These are phyloP conservation scores for Novymonas esmeraldas DNA, from an alignment of 208 protist species.

Conservation along the genomic window DNA sequence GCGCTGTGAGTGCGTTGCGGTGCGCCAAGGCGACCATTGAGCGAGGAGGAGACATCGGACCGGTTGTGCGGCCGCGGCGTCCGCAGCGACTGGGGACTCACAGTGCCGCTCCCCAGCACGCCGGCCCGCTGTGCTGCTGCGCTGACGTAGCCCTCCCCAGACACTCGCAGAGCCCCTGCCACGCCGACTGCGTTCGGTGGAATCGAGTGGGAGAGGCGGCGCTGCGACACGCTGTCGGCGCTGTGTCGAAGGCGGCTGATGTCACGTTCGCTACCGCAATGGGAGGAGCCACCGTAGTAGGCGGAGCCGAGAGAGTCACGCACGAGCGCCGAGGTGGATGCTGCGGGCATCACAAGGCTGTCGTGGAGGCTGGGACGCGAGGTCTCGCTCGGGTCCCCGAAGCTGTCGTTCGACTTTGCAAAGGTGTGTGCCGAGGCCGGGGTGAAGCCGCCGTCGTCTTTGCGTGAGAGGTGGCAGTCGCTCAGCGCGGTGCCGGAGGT, in stretches of 20 bases:
- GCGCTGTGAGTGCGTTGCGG: background rate
- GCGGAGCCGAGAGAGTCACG: constrained; percentile 3
- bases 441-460: constrained; percentile 26
- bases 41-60: constrained; percentile 4
- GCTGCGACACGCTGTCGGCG: constrained; percentile 2
- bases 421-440: constrained; percentile 1
- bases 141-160: background rate
- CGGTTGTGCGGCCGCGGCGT: background rate
- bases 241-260: background rate
- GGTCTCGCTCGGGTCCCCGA: background rate
- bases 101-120: background rate
- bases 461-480: constrained; percentile 35
- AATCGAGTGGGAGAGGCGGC: constrained; percentile 2
- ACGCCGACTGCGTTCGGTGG: background rate
- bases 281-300: constrained; percentile 1
- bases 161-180: background rate
- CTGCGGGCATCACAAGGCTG: background rate
- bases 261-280: background rate
- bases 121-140: background rate
- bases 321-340: background rate
- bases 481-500: constrained; percentile 26
- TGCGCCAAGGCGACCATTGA: background rate
- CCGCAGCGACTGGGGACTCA: background rate
- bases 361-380: constrained; percentile 2
- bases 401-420: constrained; percentile 1